phyloP scores from a whole-genome alignment of 2,329 filamentous ascomycete species.

The Leptodontidium sp. region DNA sequence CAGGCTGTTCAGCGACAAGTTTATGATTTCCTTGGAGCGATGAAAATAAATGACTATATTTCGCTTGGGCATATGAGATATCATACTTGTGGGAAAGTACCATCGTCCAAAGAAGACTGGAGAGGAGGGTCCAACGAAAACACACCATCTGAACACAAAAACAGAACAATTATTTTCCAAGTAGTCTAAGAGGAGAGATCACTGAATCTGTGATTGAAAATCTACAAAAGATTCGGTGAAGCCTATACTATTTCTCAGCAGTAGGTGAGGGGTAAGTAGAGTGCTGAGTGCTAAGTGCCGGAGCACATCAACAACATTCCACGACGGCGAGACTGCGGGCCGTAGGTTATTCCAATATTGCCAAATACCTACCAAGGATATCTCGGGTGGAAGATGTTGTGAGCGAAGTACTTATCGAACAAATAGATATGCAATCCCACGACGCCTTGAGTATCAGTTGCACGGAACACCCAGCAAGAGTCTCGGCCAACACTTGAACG shows the following conservation, averaged over 20 bases:
- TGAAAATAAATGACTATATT: too few relatives aligned
- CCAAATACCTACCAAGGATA: neutral
- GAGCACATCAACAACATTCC: neutral
- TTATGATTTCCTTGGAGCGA: too few relatives aligned
- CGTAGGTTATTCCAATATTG: neutral
- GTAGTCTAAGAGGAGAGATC: too few relatives aligned
- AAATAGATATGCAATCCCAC: neutral
- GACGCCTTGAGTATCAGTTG: neutral
- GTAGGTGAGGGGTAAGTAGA: neutral
- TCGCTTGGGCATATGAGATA: too few relatives aligned
- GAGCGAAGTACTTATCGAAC: neutral
- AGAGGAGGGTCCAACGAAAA: too few relatives aligned
- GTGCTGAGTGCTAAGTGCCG: neutral
- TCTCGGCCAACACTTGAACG: neutral
- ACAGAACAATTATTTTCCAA: too few relatives aligned
- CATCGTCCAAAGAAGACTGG: too few relatives aligned
- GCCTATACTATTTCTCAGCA: too few relatives aligned
- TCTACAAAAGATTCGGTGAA: too few relatives aligned
- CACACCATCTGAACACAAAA: too few relatives aligned
- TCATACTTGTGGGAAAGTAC: too few relatives aligned
- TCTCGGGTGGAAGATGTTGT: neutral
- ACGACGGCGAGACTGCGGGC: neutral
- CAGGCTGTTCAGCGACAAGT: neutral
- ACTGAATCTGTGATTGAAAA: too few relatives aligned
- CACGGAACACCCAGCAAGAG: neutral